Conservation (phyloP, 805 yeast species). For the Cyberlindnera maritima region DNA sequence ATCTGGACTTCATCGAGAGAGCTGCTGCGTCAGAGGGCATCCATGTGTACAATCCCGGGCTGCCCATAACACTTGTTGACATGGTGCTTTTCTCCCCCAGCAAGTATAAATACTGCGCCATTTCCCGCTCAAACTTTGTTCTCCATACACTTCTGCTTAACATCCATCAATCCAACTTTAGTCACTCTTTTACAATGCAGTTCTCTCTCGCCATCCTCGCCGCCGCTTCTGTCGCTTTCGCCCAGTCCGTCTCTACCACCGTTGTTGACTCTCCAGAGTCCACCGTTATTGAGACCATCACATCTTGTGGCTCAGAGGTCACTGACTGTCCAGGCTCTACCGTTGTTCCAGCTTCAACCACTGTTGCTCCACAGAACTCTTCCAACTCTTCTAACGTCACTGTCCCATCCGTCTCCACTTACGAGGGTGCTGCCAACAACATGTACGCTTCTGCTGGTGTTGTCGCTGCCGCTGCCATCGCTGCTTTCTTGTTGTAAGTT, state of each 20-base stretch:
- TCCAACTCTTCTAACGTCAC: slow-evolving; percentile 25
- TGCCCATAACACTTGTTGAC: neutral
- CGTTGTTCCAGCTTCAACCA: slow-evolving; percentile 2
- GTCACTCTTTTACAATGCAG: slow-evolving; percentile 32
- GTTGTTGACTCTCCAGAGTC: slow-evolving; percentile 9
- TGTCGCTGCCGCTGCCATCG: slow-evolving; percentile 30
- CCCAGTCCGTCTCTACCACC: slow-evolving; percentile 20
- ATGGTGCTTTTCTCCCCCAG: neutral
- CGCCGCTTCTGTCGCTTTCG: slow-evolving; percentile 27
- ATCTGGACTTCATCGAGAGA: neutral
- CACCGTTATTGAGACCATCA: slow-evolving; percentile 19
- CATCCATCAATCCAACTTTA: slow-evolving; percentile 23
- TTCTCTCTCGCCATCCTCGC: slow-evolving; percentile 30
- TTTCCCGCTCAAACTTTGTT: neutral
- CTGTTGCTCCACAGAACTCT: slow-evolving; percentile 9
- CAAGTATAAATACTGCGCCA: slow-evolving; percentile 5
- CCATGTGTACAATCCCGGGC: neutral
- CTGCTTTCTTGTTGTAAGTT: slow-evolving; percentile 30
- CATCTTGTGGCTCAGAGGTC: slow-evolving; percentile 17
- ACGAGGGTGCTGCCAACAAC: slow-evolving; percentile 29
- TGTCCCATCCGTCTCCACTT: slow-evolving; percentile 26
- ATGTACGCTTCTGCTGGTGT: slow-evolving; percentile 29
- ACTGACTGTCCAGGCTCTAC: slow-evolving; percentile 16
- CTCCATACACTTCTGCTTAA: neutral
- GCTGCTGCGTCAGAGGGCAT: neutral